These are phyloP conservation scores for Moricandia moricandioides DNA, from an alignment of 345 rosid genomes.

Conservation along the genomic window DNA sequence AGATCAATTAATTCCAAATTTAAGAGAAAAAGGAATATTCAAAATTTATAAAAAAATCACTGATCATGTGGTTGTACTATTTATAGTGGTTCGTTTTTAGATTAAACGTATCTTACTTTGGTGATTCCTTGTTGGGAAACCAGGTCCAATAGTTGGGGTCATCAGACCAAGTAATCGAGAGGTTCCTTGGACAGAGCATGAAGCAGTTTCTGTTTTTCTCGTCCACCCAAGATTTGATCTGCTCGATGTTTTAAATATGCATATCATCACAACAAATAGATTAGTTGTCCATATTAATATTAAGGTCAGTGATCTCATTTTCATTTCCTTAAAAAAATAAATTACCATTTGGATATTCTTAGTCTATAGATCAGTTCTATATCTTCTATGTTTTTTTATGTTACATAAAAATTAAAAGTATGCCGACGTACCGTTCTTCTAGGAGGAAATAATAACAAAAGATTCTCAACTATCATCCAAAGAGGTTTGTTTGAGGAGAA, in stretches of 20 bases:
- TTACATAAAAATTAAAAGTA: not conserved
- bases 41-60: not conserved
- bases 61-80: not conserved
- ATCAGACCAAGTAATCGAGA: slow-evolving; percentile 63
- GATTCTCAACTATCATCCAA: not conserved
- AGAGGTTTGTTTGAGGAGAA: not conserved
- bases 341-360: not conserved
- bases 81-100: not conserved
- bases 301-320: not conserved
- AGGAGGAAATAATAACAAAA: not conserved
- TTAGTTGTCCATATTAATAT: not conserved
- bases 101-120: slow-evolving; percentile 34
- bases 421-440: not conserved
- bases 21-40: not conserved
- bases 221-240: slow-evolving; percentile 58
- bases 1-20: no score
- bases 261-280: not conserved
- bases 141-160: slow-evolving; percentile 54
- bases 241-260: not conserved
- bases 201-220: slow-evolving; percentile 52
- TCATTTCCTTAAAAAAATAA: not conserved
- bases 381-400: not conserved
- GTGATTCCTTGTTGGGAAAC: slow-evolving; percentile 39
- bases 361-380: not conserved
- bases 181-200: slow-evolving; percentile 56